Conservation (phyloP, 768 basidiomycete genomes). For the Pilatotrama ljubarskyi region DNA sequence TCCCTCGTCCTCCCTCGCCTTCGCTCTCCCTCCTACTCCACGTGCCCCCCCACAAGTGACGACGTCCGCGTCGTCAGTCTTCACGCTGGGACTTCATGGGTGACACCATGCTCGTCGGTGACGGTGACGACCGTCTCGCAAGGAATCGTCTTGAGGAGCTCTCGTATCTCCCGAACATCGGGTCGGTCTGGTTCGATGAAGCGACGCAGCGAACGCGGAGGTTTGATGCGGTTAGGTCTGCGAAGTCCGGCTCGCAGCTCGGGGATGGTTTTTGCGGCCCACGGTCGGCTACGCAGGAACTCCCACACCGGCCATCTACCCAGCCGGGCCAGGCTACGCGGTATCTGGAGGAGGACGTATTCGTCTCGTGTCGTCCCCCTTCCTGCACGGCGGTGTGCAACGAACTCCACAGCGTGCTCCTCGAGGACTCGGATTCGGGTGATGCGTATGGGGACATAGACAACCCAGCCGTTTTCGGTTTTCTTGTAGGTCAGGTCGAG, state of each 20-base stretch:
- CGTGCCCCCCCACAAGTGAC: slow-evolving; percentile 3
- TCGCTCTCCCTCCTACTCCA: not conserved
- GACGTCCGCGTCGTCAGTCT: slow-evolving; percentile 2
- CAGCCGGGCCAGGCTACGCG: not conserved
- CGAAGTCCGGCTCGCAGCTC: too few relatives aligned
- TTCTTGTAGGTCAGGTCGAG: not conserved
- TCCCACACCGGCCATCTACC: not conserved
- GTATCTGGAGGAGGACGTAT: not conserved
- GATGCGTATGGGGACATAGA: not conserved
- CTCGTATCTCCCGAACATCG: not conserved
- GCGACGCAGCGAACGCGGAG: not conserved
- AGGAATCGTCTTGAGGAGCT: not conserved
- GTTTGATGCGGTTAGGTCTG: not conserved
- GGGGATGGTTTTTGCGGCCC: not conserved
- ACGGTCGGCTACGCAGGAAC: not conserved
- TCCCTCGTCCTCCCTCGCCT: too few relatives aligned
- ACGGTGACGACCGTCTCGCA: not conserved
- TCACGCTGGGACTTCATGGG: not conserved
- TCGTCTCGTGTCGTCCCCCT: not conserved
- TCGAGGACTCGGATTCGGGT: not conserved
- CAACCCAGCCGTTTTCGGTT: not conserved
- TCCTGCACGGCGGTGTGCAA: not conserved
- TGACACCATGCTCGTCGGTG: not conserved
- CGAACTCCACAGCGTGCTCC: not conserved
- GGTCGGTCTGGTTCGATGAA: not conserved